Percentiles rank a stretch among this genome's conserved stretches.
These are phyloP conservation scores for Aspergillus pseudotamarii DNA, from an alignment of 2,329 filamentous ascomycete genomes.

Conservation along the genomic window DNA sequence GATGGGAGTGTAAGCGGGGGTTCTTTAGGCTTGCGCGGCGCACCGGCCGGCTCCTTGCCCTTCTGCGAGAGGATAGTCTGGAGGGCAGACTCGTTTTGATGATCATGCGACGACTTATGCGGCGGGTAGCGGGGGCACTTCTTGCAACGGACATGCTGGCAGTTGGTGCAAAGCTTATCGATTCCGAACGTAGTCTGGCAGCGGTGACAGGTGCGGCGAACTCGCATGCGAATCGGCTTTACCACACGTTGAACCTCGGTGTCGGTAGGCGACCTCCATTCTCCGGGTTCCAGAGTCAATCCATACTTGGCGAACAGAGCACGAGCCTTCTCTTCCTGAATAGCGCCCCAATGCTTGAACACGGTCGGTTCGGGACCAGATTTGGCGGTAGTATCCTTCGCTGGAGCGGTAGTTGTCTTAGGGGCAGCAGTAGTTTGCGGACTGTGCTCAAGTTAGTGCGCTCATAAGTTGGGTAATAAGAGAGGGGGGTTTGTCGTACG, in stretches of 20 bases:
- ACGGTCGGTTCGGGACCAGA: conserved; percentile 22
- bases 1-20: conserved; percentile 56
- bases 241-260: conserved; percentile 44
- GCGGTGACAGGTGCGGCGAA: conserved; percentile 70
- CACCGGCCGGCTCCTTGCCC: conserved; percentile 26
- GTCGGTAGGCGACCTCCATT: conserved; percentile 42
- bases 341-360: conserved; percentile 36
- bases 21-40: conserved; percentile 49
- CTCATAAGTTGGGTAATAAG: neutral
- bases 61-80: conserved; percentile 21
- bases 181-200: conserved; percentile 75
- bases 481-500: conserved; percentile 4
- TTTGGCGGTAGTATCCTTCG: conserved; percentile 11
- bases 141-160: conserved; percentile 78
- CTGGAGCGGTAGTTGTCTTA: conserved; percentile 5
- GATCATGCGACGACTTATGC: conserved; percentile 55
- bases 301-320: conserved; percentile 52
- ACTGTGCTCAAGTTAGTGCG: conserved; percentile 5
- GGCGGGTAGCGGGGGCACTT: conserved; percentile 76
- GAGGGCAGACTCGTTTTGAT: conserved; percentile 52
- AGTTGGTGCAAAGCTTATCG: conserved; percentile 73
- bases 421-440: conserved; percentile 1
- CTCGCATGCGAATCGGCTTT: conserved; percentile 51
- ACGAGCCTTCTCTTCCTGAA: conserved; percentile 48
- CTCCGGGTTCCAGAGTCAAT: conserved; percentile 45